Percentiles rank a stretch among this genome's conserved stretches.
Evolutionary conservation across 1,284 basidiomycete genomes (phyloP).

Genomic region (Abortiporus biennis): DNA sequence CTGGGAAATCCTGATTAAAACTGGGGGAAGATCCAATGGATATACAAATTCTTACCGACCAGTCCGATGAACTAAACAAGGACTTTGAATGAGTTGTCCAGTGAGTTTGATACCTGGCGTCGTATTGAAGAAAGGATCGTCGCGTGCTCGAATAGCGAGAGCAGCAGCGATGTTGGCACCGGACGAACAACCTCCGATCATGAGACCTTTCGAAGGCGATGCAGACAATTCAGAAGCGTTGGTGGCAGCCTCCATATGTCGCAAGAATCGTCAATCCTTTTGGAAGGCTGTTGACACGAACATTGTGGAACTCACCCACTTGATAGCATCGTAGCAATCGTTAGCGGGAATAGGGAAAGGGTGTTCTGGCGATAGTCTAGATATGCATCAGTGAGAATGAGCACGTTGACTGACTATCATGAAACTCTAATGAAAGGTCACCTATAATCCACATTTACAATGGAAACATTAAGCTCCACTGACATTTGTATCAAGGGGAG

Average conservation of each 20-base stretch:
- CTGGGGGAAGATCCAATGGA: background rate
- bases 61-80: background rate
- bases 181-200: background rate
- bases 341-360: constrained; percentile 7
- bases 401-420: too few species aligned
- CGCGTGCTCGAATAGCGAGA: background rate
- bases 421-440: background rate
- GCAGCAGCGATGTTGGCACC: constrained; percentile 1
- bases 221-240: constrained; percentile 2
- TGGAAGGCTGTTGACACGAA: background rate
- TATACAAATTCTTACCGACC: background rate
- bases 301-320: constrained; percentile 8
- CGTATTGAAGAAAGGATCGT: constrained; percentile 4
- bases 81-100: constrained; percentile 3
- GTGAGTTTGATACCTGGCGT: background rate
- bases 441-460: constrained; percentile 14
- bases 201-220: constrained; percentile 1
- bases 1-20: background rate
- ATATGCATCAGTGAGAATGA: background rate
- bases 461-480: constrained; percentile 12
- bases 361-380: constrained; percentile 9
- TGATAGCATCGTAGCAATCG: constrained; percentile 8
- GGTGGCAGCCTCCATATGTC: constrained; percentile 2
- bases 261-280: background rate
- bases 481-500: constrained; percentile 6